Percentiles rank a stretch among this genome's conserved stretches.
Conservation (phyloP, 441 rosid species). For the Codiaeum variegatum region DNA sequence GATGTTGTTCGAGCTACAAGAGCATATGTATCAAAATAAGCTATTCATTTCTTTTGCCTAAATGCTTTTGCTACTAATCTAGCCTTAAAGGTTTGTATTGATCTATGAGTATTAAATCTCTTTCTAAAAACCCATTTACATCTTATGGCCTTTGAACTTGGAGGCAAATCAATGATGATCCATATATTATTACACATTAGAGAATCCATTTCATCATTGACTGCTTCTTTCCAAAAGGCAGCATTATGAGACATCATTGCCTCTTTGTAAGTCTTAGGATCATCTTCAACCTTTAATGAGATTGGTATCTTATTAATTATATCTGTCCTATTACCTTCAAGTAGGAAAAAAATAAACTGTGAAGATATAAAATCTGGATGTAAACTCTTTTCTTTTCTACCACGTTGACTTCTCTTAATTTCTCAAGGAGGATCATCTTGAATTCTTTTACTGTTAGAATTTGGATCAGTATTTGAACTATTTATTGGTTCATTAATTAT, state of each 20-base stretch:
- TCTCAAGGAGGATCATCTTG: no score
- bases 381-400: no score
- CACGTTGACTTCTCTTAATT: no score
- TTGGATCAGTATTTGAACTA: no score
- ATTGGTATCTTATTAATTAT: neutral
- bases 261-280: constrained; percentile 2
- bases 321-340: neutral
- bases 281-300: neutral
- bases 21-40: constrained; percentile 12
- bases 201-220: neutral
- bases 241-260: neutral
- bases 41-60: neutral
- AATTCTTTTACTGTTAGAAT: no score
- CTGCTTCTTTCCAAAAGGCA: neutral
- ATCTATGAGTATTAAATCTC: neutral
- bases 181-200: no score
- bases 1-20: neutral
- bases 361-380: no score
- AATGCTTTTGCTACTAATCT: neutral
- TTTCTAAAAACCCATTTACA: constrained; percentile 6
- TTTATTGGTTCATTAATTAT: no score
- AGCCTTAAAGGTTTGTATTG: neutral
- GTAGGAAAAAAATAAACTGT: no score
- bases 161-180: neutral
- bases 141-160: neutral